A percentile compares a stretch with the other conserved stretches of the same genome.
These are phyloP conservation scores for Chaetomium sp. DNA, from an alignment of 2,329 filamentous ascomycete species.

Conservation along the genomic window DNA sequence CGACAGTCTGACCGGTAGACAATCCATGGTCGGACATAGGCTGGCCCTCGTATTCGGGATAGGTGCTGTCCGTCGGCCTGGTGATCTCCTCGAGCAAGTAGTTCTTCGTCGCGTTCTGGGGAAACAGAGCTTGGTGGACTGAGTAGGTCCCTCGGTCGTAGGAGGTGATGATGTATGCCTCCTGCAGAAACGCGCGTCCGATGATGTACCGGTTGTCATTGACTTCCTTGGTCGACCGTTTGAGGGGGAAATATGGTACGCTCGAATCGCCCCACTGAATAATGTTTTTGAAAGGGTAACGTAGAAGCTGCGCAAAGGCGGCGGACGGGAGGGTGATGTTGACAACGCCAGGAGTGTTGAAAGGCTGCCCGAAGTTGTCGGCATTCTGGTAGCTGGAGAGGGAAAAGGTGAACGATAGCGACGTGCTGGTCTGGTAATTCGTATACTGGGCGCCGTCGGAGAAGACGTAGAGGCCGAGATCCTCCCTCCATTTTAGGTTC, in stretches of 20 bases:
- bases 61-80: slow-evolving; percentile 50
- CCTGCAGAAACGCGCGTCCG: slow-evolving; percentile 70
- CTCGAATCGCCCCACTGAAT: slow-evolving; percentile 50
- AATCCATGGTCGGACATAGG: slow-evolving; percentile 39
- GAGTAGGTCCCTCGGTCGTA: slow-evolving; percentile 58
- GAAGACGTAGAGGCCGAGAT: slow-evolving; percentile 66
- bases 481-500: slow-evolving; percentile 65
- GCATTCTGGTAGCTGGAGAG: slow-evolving; percentile 58
- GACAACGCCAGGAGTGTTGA: slow-evolving; percentile 53
- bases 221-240: slow-evolving; percentile 50
- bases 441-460: slow-evolving; percentile 57
- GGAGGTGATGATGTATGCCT: slow-evolving; percentile 62
- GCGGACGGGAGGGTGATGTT: slow-evolving; percentile 58
- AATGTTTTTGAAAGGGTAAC: slow-evolving; percentile 52
- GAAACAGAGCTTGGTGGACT: slow-evolving; percentile 58
- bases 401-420: slow-evolving; percentile 59
- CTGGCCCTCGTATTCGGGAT: slow-evolving; percentile 42
- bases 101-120: slow-evolving; percentile 46
- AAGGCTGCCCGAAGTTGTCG: slow-evolving; percentile 54
- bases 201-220: slow-evolving; percentile 60
- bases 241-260: slow-evolving; percentile 67
- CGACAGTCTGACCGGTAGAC: slow-evolving; percentile 47
- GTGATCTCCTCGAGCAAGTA: slow-evolving; percentile 48
- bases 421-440: slow-evolving; percentile 47
- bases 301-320: slow-evolving; percentile 54